Base-by-base conservation (phyloP, 192 early-diverging fungal genomes). In the Coemansia sp. region DNA sequence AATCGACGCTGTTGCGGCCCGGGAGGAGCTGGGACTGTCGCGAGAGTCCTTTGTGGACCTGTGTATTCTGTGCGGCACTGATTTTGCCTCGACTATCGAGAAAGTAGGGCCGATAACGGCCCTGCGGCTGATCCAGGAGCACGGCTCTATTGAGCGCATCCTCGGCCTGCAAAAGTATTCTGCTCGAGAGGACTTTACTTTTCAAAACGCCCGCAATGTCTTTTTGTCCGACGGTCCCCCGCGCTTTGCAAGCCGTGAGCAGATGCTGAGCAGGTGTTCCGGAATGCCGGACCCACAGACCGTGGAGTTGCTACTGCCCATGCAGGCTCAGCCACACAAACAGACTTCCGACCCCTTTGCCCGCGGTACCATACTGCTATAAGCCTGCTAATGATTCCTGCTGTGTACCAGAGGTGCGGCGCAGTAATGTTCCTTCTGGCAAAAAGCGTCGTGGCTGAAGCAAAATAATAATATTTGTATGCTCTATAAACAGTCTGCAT, bases 11-110 rank as follows among this genome's bases (percentile, higher is more conserved):
- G 31, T 65, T 15, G 40, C 57, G 23, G 84, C 81, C 8, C 59
- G 64, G 26, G 37, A 45, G 14, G 70, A 62, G 18, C 68, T 91
- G 12, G 73, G 76, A 4, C 55, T 91, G 14, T 80, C 65, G 6
- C 63, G 70, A 30, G 58, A 61, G 21, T 63, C 75, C 6, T 91
- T 88, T 59, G 50, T 85, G 6, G 87, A 91, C 57, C 20, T 91
- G 47, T 88, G 89, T 55, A 88, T 91, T 40, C 61, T 91, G 16
- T 89, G 87, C 53, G 89, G 87, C 21, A 91, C 87, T 0, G 89
- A 91, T 50, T 91, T 88, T 68, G 78, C 80, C 35, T 73, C 78
- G 6, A 87, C 80, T 1, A 68, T 91, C 6, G 68, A 78, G 40
- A 76, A 80, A n/a, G 81, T 91, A 31, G 88, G 87, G 2, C 83